A percentile compares a stretch with the other conserved stretches of the same genome.
Evolutionary conservation across 352 stramenopile species (phyloP).

Genomic region (Elongisporangium senticosum): DNA sequence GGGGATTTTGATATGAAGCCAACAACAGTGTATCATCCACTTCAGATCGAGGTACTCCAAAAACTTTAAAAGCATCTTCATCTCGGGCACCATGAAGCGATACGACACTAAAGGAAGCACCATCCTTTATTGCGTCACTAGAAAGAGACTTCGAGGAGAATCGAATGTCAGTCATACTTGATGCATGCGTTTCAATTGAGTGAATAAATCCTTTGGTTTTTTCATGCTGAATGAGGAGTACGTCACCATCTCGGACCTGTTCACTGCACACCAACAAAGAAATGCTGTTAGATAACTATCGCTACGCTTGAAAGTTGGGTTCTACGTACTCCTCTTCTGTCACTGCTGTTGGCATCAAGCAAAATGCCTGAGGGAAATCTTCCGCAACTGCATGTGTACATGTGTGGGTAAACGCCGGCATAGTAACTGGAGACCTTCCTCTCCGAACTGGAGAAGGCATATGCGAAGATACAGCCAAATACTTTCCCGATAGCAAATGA

Average conservation of each 20-base stretch:
- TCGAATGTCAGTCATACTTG: conserved; percentile 58
- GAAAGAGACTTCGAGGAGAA: conserved; percentile 49
- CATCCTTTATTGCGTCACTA: conserved; percentile 12
- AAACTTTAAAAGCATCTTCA: conserved; percentile 67
- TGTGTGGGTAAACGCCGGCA: conserved; percentile 6
- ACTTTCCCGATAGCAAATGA: conserved; percentile 51
- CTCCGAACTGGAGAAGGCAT: conserved; percentile 10
- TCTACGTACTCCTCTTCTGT: conserved; percentile 43
- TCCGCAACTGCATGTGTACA: conserved; percentile 31
- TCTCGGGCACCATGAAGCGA: conserved; percentile 44
- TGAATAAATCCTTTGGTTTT: conserved; percentile 51
- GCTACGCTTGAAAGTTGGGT: neutral
- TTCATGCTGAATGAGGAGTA: conserved; percentile 55
- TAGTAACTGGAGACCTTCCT: conserved; percentile 14
- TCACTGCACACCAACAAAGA: conserved; percentile 13
- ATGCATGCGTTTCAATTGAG: conserved; percentile 58
- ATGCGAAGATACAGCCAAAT: conserved; percentile 31
- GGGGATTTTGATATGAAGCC: conserved; percentile 44
- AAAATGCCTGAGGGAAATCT: conserved; percentile 39
- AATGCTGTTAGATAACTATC: neutral
- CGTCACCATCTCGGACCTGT: conserved; percentile 40
- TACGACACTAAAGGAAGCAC: conserved; percentile 38
- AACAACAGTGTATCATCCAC: conserved; percentile 55
- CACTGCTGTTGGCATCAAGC: conserved; percentile 52
- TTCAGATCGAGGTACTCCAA: conserved; percentile 37